Evolutionary conservation across 768 basidiomycete species (phyloP).

Genomic region (Rhizopogon roseolus): DNA sequence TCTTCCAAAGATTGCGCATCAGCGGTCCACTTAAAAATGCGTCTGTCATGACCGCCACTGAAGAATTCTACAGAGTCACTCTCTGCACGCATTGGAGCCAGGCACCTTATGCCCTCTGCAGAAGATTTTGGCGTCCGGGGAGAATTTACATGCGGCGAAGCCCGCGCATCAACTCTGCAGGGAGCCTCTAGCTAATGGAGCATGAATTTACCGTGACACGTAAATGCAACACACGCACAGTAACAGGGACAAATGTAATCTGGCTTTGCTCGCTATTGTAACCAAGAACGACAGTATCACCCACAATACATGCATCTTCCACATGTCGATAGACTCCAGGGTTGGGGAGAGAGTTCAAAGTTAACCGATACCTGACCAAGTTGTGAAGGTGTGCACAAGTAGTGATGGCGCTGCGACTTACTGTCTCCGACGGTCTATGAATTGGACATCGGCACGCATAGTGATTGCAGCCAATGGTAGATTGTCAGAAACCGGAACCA

Average conservation of each 20-base stretch:
- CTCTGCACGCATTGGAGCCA: constrained; percentile 32
- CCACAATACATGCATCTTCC: constrained; percentile 40
- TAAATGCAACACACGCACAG: constrained; percentile 25
- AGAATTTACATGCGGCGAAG: constrained; percentile 27
- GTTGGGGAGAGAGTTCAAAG: constrained; percentile 34
- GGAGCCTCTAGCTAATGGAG: constrained; percentile 26
- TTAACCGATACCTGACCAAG: constrained; percentile 29
- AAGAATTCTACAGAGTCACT: constrained; percentile 35
- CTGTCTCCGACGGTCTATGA: constrained; percentile 31
- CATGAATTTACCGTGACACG: constrained; percentile 15
- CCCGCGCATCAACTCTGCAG: constrained; percentile 25
- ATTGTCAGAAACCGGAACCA: constrained; percentile 19
- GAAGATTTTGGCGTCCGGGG: constrained; percentile 17
- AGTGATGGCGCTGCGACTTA: constrained; percentile 9
- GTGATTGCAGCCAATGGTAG: constrained; percentile 39
- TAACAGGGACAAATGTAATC: constrained; percentile 34
- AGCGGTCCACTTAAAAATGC: constrained; percentile 35
- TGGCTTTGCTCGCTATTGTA: constrained; percentile 38
- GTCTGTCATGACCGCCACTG: constrained; percentile 45
- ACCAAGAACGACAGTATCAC: constrained; percentile 37
- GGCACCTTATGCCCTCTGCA: constrained; percentile 35
- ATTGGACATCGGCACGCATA: constrained; percentile 43
- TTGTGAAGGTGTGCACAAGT: constrained; percentile 2
- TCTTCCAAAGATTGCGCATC: constrained; percentile 13
- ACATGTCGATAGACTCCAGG: constrained; percentile 34